phyloP scores from a whole-genome alignment of 208 protist species.

The Acanthamoeba rhysodes region DNA sequence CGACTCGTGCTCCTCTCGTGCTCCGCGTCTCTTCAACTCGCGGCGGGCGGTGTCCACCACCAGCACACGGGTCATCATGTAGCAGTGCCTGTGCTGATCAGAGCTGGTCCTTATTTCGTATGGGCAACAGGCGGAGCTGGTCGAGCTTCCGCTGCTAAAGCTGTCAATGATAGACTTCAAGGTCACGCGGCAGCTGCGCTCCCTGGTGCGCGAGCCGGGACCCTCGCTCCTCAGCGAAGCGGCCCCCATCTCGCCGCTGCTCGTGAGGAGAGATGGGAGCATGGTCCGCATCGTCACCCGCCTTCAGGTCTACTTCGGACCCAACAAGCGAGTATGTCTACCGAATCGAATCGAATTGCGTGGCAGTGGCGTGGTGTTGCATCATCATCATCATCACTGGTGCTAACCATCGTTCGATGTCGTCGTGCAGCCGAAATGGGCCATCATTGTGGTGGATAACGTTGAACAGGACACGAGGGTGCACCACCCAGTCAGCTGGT shows the following conservation, averaged over 20 bases:
- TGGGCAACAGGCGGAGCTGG: background rate
- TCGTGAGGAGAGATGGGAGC: background rate
- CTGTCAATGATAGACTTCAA: background rate
- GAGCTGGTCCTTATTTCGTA: background rate
- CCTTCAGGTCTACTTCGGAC: background rate
- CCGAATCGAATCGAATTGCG: background rate
- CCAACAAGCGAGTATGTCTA: background rate
- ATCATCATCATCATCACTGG: background rate
- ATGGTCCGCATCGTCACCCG: background rate
- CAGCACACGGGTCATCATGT: too few species aligned
- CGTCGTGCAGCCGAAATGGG: background rate
- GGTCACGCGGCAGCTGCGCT: background rate
- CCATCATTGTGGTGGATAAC: background rate
- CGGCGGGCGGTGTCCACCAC: too few species aligned
- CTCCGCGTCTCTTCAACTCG: too few species aligned
- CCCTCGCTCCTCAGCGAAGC: background rate
- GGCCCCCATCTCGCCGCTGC: background rate
- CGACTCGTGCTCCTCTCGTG: too few species aligned
- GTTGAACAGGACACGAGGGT: conserved; percentile 3
- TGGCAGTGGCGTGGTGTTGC: background rate
- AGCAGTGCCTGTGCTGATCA: too few species aligned
- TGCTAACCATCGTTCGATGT: background rate
- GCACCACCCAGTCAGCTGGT: background rate
- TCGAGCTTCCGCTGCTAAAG: background rate
- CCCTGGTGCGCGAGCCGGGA: background rate